These are phyloP conservation scores for Xylaria telfairii DNA, from an alignment of 495 filamentous ascomycete genomes.

Conservation along the genomic window DNA sequence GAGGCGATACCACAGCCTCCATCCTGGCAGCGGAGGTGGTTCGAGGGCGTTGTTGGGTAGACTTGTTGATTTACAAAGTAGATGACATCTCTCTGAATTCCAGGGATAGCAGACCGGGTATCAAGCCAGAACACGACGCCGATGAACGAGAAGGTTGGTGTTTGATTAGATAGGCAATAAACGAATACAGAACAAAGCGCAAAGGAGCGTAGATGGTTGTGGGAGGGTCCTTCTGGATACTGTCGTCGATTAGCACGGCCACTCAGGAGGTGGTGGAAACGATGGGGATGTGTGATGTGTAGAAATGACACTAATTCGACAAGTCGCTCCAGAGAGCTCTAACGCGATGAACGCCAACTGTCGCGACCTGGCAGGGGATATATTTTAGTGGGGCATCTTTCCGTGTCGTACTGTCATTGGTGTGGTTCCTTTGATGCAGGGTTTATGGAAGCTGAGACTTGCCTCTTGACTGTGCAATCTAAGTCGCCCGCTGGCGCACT, in stretches of 20 bases:
- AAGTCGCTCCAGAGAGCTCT: background rate
- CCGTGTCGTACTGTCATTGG: conserved; percentile 21
- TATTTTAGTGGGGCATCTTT: conserved; percentile 15
- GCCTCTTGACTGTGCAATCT: too few species aligned
- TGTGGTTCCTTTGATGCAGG: background rate
- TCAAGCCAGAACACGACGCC: conserved; percentile 30
- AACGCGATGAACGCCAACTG: conserved; percentile 24
- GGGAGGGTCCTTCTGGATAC: conserved; percentile 3
- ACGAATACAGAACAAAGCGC: conserved; percentile 20
- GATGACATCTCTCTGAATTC: conserved; percentile 35
- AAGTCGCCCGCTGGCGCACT: too few species aligned
- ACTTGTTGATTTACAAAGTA: conserved; percentile 21
- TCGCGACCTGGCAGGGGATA: conserved; percentile 23
- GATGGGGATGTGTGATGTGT: conserved; percentile 1
- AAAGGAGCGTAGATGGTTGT: conserved; percentile 11
- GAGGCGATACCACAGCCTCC: conserved; percentile 54
- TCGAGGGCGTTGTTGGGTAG: conserved; percentile 31
- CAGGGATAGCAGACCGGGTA: conserved; percentile 24
- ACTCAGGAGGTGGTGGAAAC: conserved; percentile 6
- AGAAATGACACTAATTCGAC: background rate
- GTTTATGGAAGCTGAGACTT: background rate
- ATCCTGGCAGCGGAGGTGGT: conserved; percentile 40
- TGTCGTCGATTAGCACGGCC: conserved; percentile 10
- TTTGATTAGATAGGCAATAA: conserved; percentile 31
- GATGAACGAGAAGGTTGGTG: conserved; percentile 27